Percentiles rank a stretch among this genome's conserved stretches.
phyloP scores from a whole-genome alignment of 257 asterid species.

The Solanum appendiculatum region DNA sequence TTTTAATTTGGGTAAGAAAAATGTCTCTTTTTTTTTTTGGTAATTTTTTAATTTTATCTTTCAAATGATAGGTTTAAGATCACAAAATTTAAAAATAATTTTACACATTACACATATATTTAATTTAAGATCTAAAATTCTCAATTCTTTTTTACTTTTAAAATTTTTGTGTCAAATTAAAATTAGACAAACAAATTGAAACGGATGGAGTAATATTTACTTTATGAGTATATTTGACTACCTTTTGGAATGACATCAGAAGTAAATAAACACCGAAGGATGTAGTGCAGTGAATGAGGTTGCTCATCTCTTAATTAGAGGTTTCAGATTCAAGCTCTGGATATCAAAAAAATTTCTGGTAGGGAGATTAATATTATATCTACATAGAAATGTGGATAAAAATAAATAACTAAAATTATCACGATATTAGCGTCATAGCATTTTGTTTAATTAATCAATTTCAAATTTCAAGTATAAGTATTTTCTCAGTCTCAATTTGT shows the following conservation, averaged over 20 bases:
- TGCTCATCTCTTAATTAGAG: too few relatives aligned
- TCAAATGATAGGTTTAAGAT: fast-evolving
- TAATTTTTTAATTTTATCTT: not conserved
- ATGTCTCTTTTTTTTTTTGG: not conserved
- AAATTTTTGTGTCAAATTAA: not conserved
- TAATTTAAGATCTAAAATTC: not conserved
- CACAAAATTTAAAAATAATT: too few relatives aligned
- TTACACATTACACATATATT: not conserved
- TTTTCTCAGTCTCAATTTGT: not conserved
- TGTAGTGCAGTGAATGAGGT: not conserved
- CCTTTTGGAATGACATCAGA: not conserved
- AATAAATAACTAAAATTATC: not conserved
- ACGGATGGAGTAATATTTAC: not conserved
- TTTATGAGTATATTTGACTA: not conserved
- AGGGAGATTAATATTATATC: too few relatives aligned
- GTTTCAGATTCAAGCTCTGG: too few relatives aligned
- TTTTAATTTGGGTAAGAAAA: not conserved
- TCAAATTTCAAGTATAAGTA: not conserved
- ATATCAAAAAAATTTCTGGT: too few relatives aligned
- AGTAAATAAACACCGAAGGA: too few relatives aligned
- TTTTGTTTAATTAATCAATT: not conserved
- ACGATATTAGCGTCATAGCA: not conserved
- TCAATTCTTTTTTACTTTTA: not conserved
- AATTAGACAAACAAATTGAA: not conserved
- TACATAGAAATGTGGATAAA: too few relatives aligned